phyloP scores from a whole-genome alignment of 1,284 basidiomycete genomes.

The Ceratobasidium sp. region DNA sequence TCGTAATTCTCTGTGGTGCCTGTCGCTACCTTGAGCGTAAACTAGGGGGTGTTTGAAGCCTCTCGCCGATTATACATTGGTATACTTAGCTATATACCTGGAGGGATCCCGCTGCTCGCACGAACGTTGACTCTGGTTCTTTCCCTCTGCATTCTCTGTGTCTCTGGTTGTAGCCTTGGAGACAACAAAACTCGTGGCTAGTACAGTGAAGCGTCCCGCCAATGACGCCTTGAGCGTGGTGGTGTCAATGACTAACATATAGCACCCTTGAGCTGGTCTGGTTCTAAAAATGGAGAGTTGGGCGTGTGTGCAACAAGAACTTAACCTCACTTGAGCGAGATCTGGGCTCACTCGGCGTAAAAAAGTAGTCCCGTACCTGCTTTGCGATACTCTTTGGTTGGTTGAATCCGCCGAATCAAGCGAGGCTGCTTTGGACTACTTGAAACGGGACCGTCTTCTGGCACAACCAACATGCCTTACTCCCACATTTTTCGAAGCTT shows the following conservation, averaged over 20 bases:
- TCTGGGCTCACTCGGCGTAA: not conserved
- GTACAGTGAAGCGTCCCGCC: conserved; percentile 28
- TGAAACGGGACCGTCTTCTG: too few relatives aligned
- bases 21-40: not conserved
- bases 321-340: conserved; percentile 41
- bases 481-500: conserved; percentile 46
- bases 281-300: conserved; percentile 37
- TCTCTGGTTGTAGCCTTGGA: conserved; percentile 5
- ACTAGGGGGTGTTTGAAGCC: not conserved
- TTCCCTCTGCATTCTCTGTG: conserved; percentile 5
- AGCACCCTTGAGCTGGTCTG: conserved; percentile 37
- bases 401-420: conserved; percentile 67
- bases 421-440: too few relatives aligned
- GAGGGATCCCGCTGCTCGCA: not conserved
- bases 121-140: not conserved
- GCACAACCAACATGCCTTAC: conserved; percentile 54
- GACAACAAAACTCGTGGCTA: not conserved
- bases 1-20: not conserved
- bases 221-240: conserved; percentile 20
- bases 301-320: conserved; percentile 32
- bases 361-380: conserved; percentile 40
- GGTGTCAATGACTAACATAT: conserved; percentile 40
- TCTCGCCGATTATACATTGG: not conserved
- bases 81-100: not conserved
- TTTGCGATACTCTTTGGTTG: conserved; percentile 65